Percentiles rank a stretch among this genome's conserved stretches.
phyloP scores from a whole-genome alignment of 768 basidiomycete genomes.

The Pleurotus ostreatus region DNA sequence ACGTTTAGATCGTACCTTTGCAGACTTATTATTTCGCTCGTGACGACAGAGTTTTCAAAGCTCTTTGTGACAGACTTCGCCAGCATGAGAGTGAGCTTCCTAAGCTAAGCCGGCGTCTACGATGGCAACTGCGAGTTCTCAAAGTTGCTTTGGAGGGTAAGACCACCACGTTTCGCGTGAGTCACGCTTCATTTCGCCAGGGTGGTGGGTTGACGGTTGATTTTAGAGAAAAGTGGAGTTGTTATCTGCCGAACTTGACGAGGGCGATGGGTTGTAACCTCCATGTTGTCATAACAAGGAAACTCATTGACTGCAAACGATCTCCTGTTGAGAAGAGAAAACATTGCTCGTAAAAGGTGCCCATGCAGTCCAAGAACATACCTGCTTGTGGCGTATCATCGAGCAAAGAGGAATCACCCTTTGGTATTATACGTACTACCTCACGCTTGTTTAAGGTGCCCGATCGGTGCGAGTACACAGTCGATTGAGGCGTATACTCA shows the following conservation, averaged over 20 bases:
- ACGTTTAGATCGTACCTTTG: neutral
- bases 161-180: conserved; percentile 59
- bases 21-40: conserved; percentile 92
- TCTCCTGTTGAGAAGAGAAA: neutral
- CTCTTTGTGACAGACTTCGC: conserved; percentile 52
- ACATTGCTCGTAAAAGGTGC: conserved; percentile 76
- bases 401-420: conserved; percentile 52
- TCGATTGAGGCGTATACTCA: conserved; percentile 6
- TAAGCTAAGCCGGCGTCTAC: conserved; percentile 51
- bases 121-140: conserved; percentile 68
- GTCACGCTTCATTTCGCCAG: conserved; percentile 18
- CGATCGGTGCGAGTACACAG: neutral
- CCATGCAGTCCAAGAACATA: conserved; percentile 54
- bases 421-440: conserved; percentile 9
- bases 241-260: conserved; percentile 59
- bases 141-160: conserved; percentile 64
- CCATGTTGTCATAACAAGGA: too few relatives aligned
- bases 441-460: conserved; percentile 3
- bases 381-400: conserved; percentile 72
- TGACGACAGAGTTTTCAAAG: conserved; percentile 80
- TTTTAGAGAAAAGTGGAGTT: conserved; percentile 60
- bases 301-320: neutral
- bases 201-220: neutral
- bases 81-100: conserved; percentile 43
- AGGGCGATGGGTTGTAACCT: conserved; percentile 47